Conservation (phyloP, 139 green algal species). For the Prasinococcaceae sp. region DNA sequence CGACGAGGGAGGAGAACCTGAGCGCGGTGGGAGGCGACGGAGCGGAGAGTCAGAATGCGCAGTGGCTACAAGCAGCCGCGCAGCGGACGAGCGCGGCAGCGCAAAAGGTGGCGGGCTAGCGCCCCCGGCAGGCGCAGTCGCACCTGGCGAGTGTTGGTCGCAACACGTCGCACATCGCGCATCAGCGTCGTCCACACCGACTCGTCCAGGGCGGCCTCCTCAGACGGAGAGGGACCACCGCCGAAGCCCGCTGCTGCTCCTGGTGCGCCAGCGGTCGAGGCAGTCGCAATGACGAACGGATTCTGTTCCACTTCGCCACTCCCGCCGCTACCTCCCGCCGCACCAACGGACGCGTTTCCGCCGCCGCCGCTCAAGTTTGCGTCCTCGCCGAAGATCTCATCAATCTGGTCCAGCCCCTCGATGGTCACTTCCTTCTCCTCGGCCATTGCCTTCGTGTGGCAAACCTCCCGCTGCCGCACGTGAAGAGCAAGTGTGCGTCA, state of each 20-base stretch:
- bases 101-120: background rate
- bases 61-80: too few relatives aligned
- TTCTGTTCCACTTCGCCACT: background rate
- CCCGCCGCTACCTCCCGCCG: background rate
- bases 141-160: conserved; percentile 54
- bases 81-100: too few relatives aligned
- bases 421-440: too few relatives aligned
- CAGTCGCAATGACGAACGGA: background rate
- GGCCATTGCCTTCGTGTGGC: too few relatives aligned
- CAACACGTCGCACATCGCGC: conserved; percentile 76
- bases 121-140: background rate
- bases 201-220: conserved; percentile 91
- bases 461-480: too few relatives aligned
- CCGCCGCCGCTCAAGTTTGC: background rate
- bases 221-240: background rate
- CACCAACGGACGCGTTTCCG: background rate
- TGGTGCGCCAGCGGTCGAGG: background rate
- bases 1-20: too few relatives aligned
- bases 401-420: background rate
- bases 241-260: background rate
- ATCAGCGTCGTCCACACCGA: conserved; percentile 68
- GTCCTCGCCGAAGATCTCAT: background rate
- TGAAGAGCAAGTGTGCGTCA: too few relatives aligned
- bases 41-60: too few relatives aligned
- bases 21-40: too few relatives aligned